Evolutionary conservation across 2,329 filamentous ascomycete genomes (phyloP).

Genomic region (Apiospora marii): DNA sequence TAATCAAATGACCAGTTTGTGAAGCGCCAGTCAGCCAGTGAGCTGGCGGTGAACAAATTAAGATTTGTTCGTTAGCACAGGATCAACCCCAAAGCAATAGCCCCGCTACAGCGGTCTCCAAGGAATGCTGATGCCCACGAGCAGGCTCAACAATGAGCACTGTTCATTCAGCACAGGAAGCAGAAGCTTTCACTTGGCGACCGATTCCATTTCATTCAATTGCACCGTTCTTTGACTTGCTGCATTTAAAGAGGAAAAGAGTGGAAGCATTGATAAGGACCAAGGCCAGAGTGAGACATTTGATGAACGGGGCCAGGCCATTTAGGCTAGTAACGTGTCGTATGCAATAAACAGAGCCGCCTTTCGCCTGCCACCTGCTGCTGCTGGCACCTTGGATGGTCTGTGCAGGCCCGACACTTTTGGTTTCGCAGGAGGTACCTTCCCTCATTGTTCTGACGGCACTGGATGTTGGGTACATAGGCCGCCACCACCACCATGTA

Average conservation of each 20-base stretch:
- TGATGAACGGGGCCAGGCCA: neutral
- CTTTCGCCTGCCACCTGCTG: neutral
- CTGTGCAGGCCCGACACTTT: constrained; percentile 17
- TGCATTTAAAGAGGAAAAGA: neutral
- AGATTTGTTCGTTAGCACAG: constrained; percentile 9
- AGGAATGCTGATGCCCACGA: too few species aligned
- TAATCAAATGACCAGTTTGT: neutral
- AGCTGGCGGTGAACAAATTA: constrained; percentile 14
- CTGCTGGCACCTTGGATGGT: constrained; percentile 10
- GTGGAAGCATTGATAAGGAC: neutral
- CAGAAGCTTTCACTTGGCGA: neutral
- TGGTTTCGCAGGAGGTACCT: constrained; percentile 16
- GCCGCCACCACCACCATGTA: constrained; percentile 21
- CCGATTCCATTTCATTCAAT: neutral
- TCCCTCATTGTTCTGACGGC: neutral
- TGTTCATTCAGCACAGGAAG: neutral
- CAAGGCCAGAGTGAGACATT: neutral
- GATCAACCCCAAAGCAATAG: neutral
- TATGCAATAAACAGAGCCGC: constrained; percentile 18
- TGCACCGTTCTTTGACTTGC: neutral
- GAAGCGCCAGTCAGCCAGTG: neutral
- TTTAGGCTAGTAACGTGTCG: neutral
- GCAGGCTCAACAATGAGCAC: neutral
- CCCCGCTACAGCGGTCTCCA: neutral
- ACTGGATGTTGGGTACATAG: constrained; percentile 17